Base-by-base conservation (phyloP, 2,329 filamentous ascomycete species). In the Knoxdaviesia proteae region DNA sequence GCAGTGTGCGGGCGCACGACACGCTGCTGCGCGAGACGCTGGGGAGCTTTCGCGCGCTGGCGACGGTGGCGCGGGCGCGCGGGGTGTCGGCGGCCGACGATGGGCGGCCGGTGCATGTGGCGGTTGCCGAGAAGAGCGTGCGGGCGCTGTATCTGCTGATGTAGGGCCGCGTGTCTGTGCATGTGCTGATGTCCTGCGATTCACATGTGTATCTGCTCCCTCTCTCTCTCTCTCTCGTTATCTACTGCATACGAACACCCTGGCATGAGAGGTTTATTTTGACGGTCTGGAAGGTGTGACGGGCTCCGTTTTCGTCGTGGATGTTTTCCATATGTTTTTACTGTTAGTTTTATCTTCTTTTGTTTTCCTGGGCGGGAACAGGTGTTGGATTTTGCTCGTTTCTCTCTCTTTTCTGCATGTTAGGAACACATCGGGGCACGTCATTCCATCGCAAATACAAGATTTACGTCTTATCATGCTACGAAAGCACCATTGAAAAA, bases 51-150 rank as follows among this genome's bases (percentile, higher is more conserved):
- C 61, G 81, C 38, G 74, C 71, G 0, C 54, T 90, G 47, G 77
- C 75, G 0, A 72, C 80, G 11, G 54, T 90, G 50, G 80, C 80
- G 2, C 68, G 74, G 48, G 70, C 76, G 29, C 71, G 78, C 46
- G 80, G 74, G 0, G 61, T 77, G 51, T 62, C 75, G 52, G 68
- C 74, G 51, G 58, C 65, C 46, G 63, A 74, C 43, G 74, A 77
- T 52, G 66, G 75, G n/a, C 61, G 80, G 51, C 83, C 83, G 11
- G 84, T 82, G 79, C 83, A 88, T 63, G 62, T 88, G 46, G 77
- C 74, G 8, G 77, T 72, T 11, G 80, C 76, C 3, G 69, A 80
- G 57, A 79, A 78, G 58, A 79, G 71, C 2, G 74, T 76, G 4
- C 64, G 71, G 54, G 77, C 69, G 20, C 57, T 88, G 53, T 74